Evolutionary conservation across 2,329 filamentous ascomycete genomes (phyloP), one percentile per base, ranked within the genome.

Genomic region (Ramichloridium luteum): DNA sequence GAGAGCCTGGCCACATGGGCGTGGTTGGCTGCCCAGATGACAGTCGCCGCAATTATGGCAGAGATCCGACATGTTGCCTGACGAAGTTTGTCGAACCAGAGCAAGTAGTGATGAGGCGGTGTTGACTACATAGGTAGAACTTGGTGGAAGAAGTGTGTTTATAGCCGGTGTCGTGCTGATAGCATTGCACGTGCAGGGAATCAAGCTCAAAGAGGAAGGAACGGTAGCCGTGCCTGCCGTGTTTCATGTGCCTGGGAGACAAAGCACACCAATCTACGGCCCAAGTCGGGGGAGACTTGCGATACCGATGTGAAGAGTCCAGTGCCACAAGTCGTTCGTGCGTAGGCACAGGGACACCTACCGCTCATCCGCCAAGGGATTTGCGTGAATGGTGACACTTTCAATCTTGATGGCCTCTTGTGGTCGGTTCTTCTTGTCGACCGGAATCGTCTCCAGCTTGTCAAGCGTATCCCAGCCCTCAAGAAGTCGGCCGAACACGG

Each of bases 361-460:
- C 41, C 49, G 39, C 39, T 54, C 51, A 31, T 56, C 53, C 9
- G 82, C 81, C 40, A 88, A 50, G 1, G 82, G 82, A 47, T 90
- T 90, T 12, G 82, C 81, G 56, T 88, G 82, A 3, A 88, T 68
- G 2, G 76, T 80, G 14, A 86, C 67, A 6, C 59, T 68, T 48
- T 82, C 70, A 35, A 90, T 83, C 42, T 62, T 61, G 15, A 80
- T 63, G 35, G 67, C 62, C 50, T 78, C 68, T 57, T 74, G 75
- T 1, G 81, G 81, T 30, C 81, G 62, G 46, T 69, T 76, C 67
- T 88, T 90, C 62, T 76, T 80, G 56, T 90, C 83, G 28, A 86
- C 72, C 40, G 75, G 70, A 13, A 82, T 56, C 13, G 60, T 67
- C 62, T 90, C 82, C 49, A 90, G 67, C 54, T 72, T 75, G 34